Percentiles rank a stretch among this genome's conserved stretches.
phyloP scores from a whole-genome alignment of 495 filamentous ascomycete genomes.

The Penicillium malachiteum region DNA sequence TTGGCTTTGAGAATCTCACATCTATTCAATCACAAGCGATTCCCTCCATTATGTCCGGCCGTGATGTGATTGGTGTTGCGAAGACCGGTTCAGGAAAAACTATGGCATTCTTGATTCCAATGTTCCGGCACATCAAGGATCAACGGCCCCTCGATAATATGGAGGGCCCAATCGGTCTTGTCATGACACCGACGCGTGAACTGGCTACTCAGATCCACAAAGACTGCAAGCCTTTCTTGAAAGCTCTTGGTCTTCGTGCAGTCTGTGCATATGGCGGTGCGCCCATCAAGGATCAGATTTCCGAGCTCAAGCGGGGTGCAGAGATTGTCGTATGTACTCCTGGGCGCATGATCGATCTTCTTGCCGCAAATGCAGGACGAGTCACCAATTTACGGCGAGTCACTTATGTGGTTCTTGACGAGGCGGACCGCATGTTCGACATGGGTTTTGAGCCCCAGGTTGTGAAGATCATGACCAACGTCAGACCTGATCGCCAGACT shows the following conservation, averaged over 20 bases:
- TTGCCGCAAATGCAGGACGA: conserved; percentile 87
- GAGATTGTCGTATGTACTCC: conserved; percentile 96
- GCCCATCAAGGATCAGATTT: conserved; percentile 97
- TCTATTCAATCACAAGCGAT: conserved; percentile 95
- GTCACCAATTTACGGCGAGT: conserved; percentile 88
- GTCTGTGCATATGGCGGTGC: conserved; percentile 96
- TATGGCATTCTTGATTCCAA: conserved; percentile 88
- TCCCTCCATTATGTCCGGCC: conserved; percentile 92
- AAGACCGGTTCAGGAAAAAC: conserved; percentile 99
- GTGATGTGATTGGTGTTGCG: conserved; percentile 93
- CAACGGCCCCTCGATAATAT: conserved; percentile 77
- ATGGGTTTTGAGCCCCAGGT: conserved; percentile 99
- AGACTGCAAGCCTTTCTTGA: conserved; percentile 91
- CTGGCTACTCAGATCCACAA: conserved; percentile 91
- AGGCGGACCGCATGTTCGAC: conserved; percentile 99
- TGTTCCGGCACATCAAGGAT: conserved; percentile 98
- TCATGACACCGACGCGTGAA: conserved; percentile 95
- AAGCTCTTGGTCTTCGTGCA: conserved; percentile 81
- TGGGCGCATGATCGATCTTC: conserved; percentile 93
- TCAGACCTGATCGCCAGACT: conserved; percentile 88
- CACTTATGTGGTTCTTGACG: conserved; percentile 92
- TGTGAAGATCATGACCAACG: conserved; percentile 90
- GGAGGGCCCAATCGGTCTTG: conserved; percentile 83
- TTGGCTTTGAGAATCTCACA: conserved; percentile 87
- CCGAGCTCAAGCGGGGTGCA: conserved; percentile 89